Base-by-base conservation (phyloP, 2,329 filamentous ascomycete species). In the Rhynchosporium agropyri region DNA sequence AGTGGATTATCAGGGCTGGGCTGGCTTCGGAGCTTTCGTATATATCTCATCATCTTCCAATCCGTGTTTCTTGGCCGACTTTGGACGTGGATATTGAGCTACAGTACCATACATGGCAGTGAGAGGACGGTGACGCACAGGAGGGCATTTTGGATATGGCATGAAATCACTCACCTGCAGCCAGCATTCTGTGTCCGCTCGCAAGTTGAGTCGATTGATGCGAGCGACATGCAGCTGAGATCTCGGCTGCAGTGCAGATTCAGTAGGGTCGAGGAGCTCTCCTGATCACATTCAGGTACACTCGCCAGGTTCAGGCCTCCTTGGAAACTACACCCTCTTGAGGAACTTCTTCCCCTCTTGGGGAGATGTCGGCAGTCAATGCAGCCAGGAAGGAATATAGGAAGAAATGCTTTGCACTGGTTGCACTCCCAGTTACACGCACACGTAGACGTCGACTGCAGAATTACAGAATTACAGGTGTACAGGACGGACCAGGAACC, bases 291-390 rank as follows among this genome's bases (percentile, higher is more conserved):
- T n/a, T 43, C 42, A 43, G 42, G 42, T 43, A 43, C 42, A n/a
- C 7, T 7, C 20, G 8, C 42, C 42, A n/a, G 10, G 9, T 33
- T 36, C 49, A 38, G 33, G 50, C 31, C 26, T 53, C 50, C 31
- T 33, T 33, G 50, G 50, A 53, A 53, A 10, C 7, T 4, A 20
- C 20, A 20, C 33, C 31, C 9, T 9, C 15, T 53, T 33, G 33
- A 59, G 46, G 56, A 50, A 51, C 40, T 55, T 50, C 20, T n/a
- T n/a, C 48, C 40, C 29, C 20, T 48, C 29, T 33, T 40, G 31
- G 28, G 55, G 48, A 49, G 36, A 54, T 56, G 49, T 60, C 58
- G 49, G 40, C 43, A 53, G 49, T 53, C 31, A 20, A 53, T 54
- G 57, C 43, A 42, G 45, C n/a, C 38, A 46, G 58, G 43, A 13